phyloP scores from a whole-genome alignment of 768 basidiomycete species.

The Dioszegia crocea region DNA sequence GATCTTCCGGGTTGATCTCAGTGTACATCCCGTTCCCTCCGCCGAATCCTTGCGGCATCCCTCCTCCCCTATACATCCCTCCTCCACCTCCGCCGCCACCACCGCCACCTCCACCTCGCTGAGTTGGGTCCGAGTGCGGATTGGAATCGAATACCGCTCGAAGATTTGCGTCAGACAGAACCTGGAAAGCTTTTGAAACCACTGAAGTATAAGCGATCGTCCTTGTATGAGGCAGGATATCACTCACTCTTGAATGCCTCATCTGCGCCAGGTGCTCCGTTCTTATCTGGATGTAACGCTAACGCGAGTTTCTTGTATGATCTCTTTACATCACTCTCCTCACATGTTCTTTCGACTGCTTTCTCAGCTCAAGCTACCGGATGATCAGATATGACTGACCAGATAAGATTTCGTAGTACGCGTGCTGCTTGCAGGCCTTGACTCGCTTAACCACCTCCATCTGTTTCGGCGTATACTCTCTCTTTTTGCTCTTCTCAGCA shows the following conservation, averaged over 20 bases:
- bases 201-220: constrained; percentile 55
- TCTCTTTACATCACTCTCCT: constrained; percentile 58
- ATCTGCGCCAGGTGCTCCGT: constrained; percentile 91
- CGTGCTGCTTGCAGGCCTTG: constrained; percentile 74
- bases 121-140: constrained; percentile 68
- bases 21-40: constrained; percentile 36
- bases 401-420: constrained; percentile 88
- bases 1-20: constrained; percentile 88
- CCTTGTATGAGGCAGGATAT: neutral
- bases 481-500: constrained; percentile 54
- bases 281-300: constrained; percentile 54
- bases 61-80: constrained; percentile 19
- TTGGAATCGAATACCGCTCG: constrained; percentile 74
- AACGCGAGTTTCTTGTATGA: constrained; percentile 95
- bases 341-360: constrained; percentile 45
- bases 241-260: constrained; percentile 93
- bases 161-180: constrained; percentile 89
- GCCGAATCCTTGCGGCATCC: constrained; percentile 37
- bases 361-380: constrained; percentile 1
- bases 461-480: constrained; percentile 84
- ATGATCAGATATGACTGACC: constrained; percentile 27
- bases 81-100: constrained; percentile 13
- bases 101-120: constrained; percentile 56
- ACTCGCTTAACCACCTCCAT: constrained; percentile 77
- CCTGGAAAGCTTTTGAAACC: constrained; percentile 96